Percentiles rank a stretch among this genome's conserved stretches.
These are phyloP conservation scores for Haematococcus lacustris DNA, from an alignment of 139 green algal species.

Conservation along the genomic window DNA sequence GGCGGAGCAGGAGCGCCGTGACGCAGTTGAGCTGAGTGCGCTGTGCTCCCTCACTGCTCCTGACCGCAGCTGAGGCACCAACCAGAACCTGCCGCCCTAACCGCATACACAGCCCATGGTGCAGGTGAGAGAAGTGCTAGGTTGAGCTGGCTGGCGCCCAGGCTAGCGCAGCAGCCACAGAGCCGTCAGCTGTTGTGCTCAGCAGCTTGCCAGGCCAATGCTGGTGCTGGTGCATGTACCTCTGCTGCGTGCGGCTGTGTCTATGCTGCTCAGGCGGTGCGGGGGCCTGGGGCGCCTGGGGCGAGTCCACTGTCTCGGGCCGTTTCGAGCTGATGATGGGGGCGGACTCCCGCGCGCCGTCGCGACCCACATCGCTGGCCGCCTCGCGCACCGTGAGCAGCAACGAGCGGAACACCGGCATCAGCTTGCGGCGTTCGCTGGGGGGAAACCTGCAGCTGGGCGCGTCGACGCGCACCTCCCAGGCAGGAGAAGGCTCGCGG, in stretches of 20 bases:
- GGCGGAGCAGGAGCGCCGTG: no score
- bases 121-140: background rate
- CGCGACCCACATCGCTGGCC: background rate
- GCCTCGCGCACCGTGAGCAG: background rate
- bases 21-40: no score
- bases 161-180: background rate
- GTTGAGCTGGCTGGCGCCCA: no score
- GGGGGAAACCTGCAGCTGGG: background rate
- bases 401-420: slow-evolving; percentile 1
- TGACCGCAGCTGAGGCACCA: no score
- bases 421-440: background rate
- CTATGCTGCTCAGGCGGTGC: background rate
- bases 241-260: no score
- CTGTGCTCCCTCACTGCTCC: no score
- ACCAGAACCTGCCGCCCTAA: no score
- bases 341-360: background rate
- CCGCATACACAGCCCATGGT: no score
- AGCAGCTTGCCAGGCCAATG: background rate
- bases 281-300: slow-evolving; percentile 4
- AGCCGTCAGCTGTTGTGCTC: background rate
- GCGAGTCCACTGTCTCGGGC: background rate
- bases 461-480: no score
- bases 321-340: slow-evolving; percentile 1
- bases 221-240: no score
- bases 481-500: no score